Evolutionary conservation across 805 yeast species (phyloP).

Genomic region (Wickerhamomyces subpelliculosus): DNA sequence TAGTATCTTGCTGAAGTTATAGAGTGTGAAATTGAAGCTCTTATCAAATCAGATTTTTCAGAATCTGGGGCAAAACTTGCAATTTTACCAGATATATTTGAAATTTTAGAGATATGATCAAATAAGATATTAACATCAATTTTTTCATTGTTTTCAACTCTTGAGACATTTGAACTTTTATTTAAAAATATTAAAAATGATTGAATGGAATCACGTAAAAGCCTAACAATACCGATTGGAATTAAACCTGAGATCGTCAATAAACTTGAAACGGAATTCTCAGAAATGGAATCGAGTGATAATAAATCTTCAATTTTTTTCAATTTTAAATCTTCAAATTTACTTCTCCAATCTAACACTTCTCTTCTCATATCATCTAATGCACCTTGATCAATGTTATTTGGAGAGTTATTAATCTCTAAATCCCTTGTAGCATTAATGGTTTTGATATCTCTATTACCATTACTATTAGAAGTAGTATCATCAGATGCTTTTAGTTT

Average conservation of each 20-base stretch:
- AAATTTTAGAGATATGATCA: constrained; percentile 43
- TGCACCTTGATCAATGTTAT: constrained; percentile 20
- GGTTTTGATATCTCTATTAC: too few relatives aligned
- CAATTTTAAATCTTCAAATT: constrained; percentile 40
- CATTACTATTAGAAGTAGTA: neutral
- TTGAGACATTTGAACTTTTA: constrained; percentile 9
- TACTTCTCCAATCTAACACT: constrained; percentile 42
- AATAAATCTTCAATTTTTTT: constrained; percentile 22
- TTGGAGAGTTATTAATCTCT: neutral
- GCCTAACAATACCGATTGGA: constrained; percentile 35
- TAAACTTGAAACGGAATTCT: constrained; percentile 23
- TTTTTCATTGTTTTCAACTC: too few relatives aligned
- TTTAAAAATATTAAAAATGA: constrained; percentile 31
- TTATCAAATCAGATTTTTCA: constrained; percentile 41
- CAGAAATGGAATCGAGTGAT: constrained; percentile 10
- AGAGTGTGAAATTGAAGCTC: constrained; percentile 65
- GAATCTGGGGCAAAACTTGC: constrained; percentile 23
- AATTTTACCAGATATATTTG: constrained; percentile 29
- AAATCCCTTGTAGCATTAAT: neutral
- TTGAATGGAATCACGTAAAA: constrained; percentile 44
- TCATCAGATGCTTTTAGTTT: too few relatives aligned
- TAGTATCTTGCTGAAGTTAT: constrained; percentile 74
- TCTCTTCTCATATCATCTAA: constrained; percentile 30
- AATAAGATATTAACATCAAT: constrained; percentile 37
- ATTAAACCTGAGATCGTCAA: constrained; percentile 37